These are phyloP conservation scores for Nannochloris sp. DNA, from an alignment of 139 green algal species.

Conservation along the genomic window DNA sequence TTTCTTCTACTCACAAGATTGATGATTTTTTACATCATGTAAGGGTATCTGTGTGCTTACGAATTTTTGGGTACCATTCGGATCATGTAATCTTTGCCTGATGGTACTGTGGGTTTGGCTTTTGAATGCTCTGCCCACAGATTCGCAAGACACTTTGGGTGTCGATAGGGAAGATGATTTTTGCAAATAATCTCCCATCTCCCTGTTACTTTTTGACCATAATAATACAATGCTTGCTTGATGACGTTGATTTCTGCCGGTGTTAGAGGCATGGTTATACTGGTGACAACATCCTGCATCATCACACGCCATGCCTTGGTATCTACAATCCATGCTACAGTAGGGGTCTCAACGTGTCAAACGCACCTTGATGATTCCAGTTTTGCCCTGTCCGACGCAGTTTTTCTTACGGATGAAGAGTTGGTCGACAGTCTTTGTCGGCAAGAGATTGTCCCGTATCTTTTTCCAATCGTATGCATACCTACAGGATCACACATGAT, in stretches of 20 bases:
- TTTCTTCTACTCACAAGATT: too few species aligned
- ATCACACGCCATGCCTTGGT: too few species aligned
- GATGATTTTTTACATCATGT: too few species aligned
- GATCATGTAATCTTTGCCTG: too few species aligned
- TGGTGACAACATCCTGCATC: slow-evolving; percentile 15
- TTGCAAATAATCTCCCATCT: slow-evolving; percentile 25
- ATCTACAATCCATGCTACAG: background rate
- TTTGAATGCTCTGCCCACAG: slow-evolving; percentile 15
- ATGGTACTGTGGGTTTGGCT: background rate
- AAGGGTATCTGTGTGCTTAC: too few species aligned
- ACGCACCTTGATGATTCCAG: slow-evolving; percentile 3
- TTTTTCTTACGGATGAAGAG: slow-evolving; percentile 29
- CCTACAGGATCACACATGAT: background rate
- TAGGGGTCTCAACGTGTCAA: slow-evolving; percentile 3
- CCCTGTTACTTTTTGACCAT: slow-evolving; percentile 8
- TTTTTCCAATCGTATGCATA: slow-evolving; percentile 24
- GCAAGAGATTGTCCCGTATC: slow-evolving; percentile 20
- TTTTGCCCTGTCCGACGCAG: background rate
- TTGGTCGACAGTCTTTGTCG: slow-evolving; percentile 10
- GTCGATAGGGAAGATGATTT: slow-evolving; percentile 20
- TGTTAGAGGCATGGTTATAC: slow-evolving; percentile 12
- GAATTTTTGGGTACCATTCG: too few species aligned
- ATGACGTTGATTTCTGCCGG: slow-evolving; percentile 17
- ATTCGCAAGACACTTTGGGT: slow-evolving; percentile 15
- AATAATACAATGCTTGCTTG: slow-evolving; percentile 10